Conservation (phyloP, 192 early-diverging fungal genomes). For the Mortierella alpina region DNA sequence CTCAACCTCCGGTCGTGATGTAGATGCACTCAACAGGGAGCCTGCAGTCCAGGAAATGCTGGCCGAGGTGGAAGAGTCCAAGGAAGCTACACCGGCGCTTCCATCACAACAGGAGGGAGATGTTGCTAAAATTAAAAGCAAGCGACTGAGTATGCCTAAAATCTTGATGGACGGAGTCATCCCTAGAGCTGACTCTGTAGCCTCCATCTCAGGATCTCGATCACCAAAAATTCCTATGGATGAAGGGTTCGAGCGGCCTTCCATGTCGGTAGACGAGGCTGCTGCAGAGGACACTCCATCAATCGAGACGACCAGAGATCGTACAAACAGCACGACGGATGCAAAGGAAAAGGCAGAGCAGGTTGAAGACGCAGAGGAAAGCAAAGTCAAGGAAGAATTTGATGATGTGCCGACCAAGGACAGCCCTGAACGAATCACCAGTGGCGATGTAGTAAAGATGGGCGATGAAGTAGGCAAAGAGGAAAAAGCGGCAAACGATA, state of each 20-base stretch:
- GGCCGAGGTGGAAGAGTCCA: slow-evolving; percentile 3
- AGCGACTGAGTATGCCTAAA: slow-evolving; percentile 26
- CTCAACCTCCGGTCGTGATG: background rate
- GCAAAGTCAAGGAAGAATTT: background rate
- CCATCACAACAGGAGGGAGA: background rate
- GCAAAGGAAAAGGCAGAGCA: background rate
- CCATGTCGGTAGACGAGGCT: background rate
- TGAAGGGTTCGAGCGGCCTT: slow-evolving; percentile 30
- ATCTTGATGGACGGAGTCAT: slow-evolving; percentile 38
- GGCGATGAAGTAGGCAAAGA: background rate
- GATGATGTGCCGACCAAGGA: background rate
- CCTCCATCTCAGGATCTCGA: background rate
- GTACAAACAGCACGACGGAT: background rate
- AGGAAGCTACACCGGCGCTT: background rate
- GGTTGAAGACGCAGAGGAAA: background rate
- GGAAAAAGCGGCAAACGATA: background rate
- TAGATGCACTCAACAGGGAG: slow-evolving; percentile 40
- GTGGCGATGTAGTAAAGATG: background rate
- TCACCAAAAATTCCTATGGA: slow-evolving; percentile 42
- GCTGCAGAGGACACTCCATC: background rate
- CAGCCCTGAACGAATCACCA: background rate
- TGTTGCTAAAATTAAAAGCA: background rate
- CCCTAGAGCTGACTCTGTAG: slow-evolving; percentile 2
- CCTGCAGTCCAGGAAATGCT: slow-evolving; percentile 42
- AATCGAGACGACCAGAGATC: too few relatives aligned